Evolutionary conservation across 1,284 basidiomycete genomes (phyloP), one percentile per base, ranked within the genome.

Genomic region (Cryptococcus maquisensis): DNA sequence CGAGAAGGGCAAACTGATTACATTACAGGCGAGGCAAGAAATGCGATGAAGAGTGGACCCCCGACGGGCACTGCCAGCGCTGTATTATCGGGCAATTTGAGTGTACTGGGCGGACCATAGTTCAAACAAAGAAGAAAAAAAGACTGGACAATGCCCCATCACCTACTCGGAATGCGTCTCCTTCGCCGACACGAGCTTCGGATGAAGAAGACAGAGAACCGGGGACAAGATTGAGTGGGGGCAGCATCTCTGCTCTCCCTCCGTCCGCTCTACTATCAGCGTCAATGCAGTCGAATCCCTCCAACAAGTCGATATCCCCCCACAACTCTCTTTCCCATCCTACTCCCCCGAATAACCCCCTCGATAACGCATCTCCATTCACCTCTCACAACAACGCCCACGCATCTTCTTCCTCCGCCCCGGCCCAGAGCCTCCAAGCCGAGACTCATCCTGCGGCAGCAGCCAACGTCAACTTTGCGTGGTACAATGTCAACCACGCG

Each of bases 41-140:
- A 50, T 66, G 64, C 50, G 64, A 66, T 40, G 64, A 66, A 42
- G 55, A 62, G 13, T 66, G 64, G 64, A 62, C 39, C 12, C 44
- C 54, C 3, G 55, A 64, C 16, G 64, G 64, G 2, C 57, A 47
- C 49, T 66, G 64, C 41, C 60, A 62, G 43, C 49, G 64, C 10
- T 66, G 64, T 35, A 47, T 64, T 2, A 49, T 52, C 3, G 64
- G 64, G 1, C 51, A 57, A 47, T 66, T 61, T 48, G 59, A 61
- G 23, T 66, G 64, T 50, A 51, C 52, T 1, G 64, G 64, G 3
- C 52, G 59, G 20, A 55, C 53, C 16, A 10, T 18, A 8, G 39
- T 40, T 16, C 12, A 40, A 16, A 8, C 28, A 2, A 32, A 32
- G 28, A 32, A 32, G 28, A 32, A 32, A 10, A 32, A 32, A 10